Evolutionary conservation across 2,329 filamentous ascomycete species (phyloP).

Genomic region (Aspergillus transmontanensis): DNA sequence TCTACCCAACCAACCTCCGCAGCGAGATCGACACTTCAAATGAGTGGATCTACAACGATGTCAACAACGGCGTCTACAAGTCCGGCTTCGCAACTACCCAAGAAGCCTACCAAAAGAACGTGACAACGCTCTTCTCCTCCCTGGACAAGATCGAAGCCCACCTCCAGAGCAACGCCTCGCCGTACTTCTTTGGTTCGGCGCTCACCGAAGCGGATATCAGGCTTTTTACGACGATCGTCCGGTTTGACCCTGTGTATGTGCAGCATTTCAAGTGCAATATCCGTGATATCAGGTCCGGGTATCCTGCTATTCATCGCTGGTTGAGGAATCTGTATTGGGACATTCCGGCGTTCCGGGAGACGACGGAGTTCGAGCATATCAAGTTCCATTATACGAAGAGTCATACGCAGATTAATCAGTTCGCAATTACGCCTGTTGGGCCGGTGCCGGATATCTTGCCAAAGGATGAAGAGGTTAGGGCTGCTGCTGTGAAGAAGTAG

Average conservation of each 20-base stretch:
- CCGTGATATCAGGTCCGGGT: slow-evolving; percentile 79
- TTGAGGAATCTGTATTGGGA: slow-evolving; percentile 84
- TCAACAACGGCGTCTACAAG: slow-evolving; percentile 57
- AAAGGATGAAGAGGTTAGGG: slow-evolving; percentile 72
- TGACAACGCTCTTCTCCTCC: slow-evolving; percentile 70
- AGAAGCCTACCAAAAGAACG: slow-evolving; percentile 77
- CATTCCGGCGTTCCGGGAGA: slow-evolving; percentile 72
- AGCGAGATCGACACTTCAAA: slow-evolving; percentile 74
- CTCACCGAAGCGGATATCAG: slow-evolving; percentile 83
- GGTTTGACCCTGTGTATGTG: slow-evolving; percentile 78
- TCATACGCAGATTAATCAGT: slow-evolving; percentile 66
- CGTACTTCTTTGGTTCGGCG: slow-evolving; percentile 73
- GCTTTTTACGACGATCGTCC: slow-evolving; percentile 71
- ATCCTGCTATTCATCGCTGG: slow-evolving; percentile 80
- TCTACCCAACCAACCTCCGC: slow-evolving; percentile 69
- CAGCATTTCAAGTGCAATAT: slow-evolving; percentile 84
- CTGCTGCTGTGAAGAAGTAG: slow-evolving; percentile 23
- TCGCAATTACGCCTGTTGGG: slow-evolving; percentile 79
- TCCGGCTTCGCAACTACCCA: slow-evolving; percentile 83
- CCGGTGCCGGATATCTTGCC: slow-evolving; percentile 80
- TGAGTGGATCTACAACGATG: slow-evolving; percentile 73
- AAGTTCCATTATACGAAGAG: slow-evolving; percentile 75
- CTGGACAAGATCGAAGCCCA: slow-evolving; percentile 77
- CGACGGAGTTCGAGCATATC: slow-evolving; percentile 93
- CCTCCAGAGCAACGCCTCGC: slow-evolving; percentile 52